Evolutionary conservation across 805 yeast species (phyloP), one percentile per base, ranked within the genome.

Genomic region (Candida silvicultrix): DNA sequence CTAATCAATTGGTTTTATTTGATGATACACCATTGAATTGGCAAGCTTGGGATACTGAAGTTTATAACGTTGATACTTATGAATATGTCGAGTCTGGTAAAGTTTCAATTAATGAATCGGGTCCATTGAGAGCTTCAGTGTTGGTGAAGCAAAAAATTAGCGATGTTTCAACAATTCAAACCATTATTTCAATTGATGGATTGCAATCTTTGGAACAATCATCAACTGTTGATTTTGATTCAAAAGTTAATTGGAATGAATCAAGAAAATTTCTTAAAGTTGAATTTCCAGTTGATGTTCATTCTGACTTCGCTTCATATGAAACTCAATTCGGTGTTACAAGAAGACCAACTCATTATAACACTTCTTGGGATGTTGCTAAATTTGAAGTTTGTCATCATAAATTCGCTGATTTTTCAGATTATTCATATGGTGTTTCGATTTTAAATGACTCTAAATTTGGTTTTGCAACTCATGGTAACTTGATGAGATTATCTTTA

Each of bases 11-110:
- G 52, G 80, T 89, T 1, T 60, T 94, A 47, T 85, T 85, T 57
- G 90, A 90, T 53, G 99, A 94, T 62, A 85, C 88, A 51, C 99
- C 99, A 10, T 70, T 88, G 58, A 83, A 76, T 46, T 92, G 82
- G 81, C 96, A 89, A 40, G 98, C 98, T 2, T 92, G 99, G 99
- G 99, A 92, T 62, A 92, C 98, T 0, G 99, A 92, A 62, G 73
- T 89, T 48, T 94, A 79, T 60, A 86, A 96, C 0, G 75, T 88
- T 47, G 88, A 84, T 56, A 89, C 84, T 58, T 80, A 75, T 59
- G 69, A 69, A 45, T 78, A 80, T 52, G 63, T 83, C 23, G 57
- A 63, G 32, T 57, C 57, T 6, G 64, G 70, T 29, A 48, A 52
- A 5, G 63, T 71, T 14, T 69, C 72, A 21, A 66, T 69, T 16